A percentile compares a stretch with the other conserved stretches of the same genome.
Conservation (phyloP, 768 basidiomycete genomes). For the Lactarius akahatsu region DNA sequence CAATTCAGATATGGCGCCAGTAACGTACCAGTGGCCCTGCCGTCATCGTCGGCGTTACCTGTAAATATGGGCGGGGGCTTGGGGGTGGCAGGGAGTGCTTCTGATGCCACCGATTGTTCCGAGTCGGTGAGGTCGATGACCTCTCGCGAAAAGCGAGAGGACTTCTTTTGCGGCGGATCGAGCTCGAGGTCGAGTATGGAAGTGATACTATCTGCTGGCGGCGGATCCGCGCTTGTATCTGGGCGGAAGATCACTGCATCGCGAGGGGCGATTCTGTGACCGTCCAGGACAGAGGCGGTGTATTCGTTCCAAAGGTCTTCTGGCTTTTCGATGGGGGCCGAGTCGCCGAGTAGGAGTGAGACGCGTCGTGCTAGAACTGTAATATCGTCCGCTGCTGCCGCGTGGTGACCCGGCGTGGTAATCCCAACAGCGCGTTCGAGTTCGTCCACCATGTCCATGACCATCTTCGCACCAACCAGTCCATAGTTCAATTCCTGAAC, state of each 20-base stretch:
- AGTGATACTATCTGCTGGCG: slow-evolving; percentile 23
- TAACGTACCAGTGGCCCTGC: slow-evolving; percentile 20
- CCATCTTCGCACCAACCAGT: slow-evolving; percentile 23
- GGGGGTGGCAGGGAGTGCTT: slow-evolving; percentile 52
- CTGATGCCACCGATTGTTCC: slow-evolving; percentile 42
- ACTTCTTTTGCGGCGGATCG: slow-evolving; percentile 23
- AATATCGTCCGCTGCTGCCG: slow-evolving; percentile 13
- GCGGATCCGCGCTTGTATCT: slow-evolving; percentile 16
- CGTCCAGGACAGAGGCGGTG: slow-evolving; percentile 20
- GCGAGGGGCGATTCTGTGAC: slow-evolving; percentile 19
- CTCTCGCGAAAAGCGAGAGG: slow-evolving; percentile 13
- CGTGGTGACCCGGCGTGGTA: slow-evolving; percentile 1
- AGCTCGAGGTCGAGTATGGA: slow-evolving; percentile 31
- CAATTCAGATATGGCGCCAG: not conserved
- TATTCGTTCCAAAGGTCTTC: slow-evolving; percentile 16
- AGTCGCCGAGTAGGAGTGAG: slow-evolving; percentile 20
- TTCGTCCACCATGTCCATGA: slow-evolving; percentile 18
- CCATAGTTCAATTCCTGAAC: slow-evolving; percentile 22
- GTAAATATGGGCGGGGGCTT: slow-evolving; percentile 40
- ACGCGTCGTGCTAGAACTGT: slow-evolving; percentile 28
- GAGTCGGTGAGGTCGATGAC: slow-evolving; percentile 46
- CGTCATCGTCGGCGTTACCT: slow-evolving; percentile 32
- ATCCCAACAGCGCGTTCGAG: slow-evolving; percentile 25
- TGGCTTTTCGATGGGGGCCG: slow-evolving; percentile 8
- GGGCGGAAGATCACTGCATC: slow-evolving; percentile 22